Percentiles rank a stretch among this genome's conserved stretches.
phyloP scores from a whole-genome alignment of 441 rosid genomes.

The Populus hybrid region DNA sequence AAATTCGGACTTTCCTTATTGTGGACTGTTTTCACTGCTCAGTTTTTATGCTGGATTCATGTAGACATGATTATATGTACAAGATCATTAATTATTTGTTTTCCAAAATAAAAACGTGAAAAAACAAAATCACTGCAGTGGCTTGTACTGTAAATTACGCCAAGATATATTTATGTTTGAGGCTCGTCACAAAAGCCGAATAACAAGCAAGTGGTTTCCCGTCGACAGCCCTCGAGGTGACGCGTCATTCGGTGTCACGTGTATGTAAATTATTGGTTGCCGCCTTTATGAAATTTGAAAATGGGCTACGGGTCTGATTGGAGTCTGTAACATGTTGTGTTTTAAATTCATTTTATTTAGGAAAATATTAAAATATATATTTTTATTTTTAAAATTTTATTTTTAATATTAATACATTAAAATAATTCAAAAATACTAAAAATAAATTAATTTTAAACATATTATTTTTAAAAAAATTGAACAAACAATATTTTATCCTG shows the following conservation, averaged over 20 bases:
- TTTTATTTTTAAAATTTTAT: too few relatives aligned
- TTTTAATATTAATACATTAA: too few relatives aligned
- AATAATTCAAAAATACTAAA: too few relatives aligned
- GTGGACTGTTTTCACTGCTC: too few relatives aligned
- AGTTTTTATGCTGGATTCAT: not conserved
- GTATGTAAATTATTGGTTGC: slow-evolving; percentile 25
- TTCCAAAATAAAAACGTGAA: not conserved
- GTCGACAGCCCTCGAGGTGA: slow-evolving; percentile 9
- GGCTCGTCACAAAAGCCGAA: slow-evolving; percentile 6
- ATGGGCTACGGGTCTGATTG: slow-evolving; percentile 31
- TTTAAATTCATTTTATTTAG: too few relatives aligned
- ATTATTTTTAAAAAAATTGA: too few relatives aligned
- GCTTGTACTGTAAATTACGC: slow-evolving; percentile 7
- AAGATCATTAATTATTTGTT: not conserved
- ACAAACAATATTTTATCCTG: too few relatives aligned
- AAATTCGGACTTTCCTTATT: too few relatives aligned
- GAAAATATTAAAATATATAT: too few relatives aligned
- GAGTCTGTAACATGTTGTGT: too few relatives aligned
- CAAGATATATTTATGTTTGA: not conserved
- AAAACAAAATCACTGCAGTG: not conserved
- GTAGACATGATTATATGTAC: not conserved
- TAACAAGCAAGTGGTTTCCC: slow-evolving; percentile 4
- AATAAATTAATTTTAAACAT: too few relatives aligned
- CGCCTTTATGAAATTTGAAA: not conserved
- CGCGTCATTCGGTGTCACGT: slow-evolving; percentile 21